Conservation (phyloP, 371 early-diverging fungal species). For the Rhizopus microsporus region DNA sequence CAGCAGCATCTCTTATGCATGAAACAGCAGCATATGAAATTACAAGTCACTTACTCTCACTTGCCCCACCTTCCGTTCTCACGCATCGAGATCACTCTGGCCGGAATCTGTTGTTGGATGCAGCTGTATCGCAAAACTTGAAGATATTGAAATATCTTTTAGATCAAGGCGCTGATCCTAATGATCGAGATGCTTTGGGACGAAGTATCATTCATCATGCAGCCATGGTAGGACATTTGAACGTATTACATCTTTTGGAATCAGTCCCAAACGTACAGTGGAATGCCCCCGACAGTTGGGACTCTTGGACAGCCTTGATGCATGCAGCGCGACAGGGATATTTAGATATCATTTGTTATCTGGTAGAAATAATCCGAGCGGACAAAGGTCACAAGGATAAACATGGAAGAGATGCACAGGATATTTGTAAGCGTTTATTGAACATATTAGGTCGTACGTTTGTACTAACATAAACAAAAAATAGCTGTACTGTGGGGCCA, state of each 20-base stretch:
- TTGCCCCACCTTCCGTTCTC: conserved; percentile 14
- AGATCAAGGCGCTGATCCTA: conserved; percentile 37
- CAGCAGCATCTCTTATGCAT: conserved; percentile 34
- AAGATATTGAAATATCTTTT: conserved; percentile 30
- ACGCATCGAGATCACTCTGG: conserved; percentile 50
- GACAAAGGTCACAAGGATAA: conserved; percentile 32
- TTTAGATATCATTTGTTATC: conserved; percentile 26
- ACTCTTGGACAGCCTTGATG: conserved; percentile 54
- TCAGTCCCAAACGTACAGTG: conserved; percentile 14
- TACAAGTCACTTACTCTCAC: conserved; percentile 25
- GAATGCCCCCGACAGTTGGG: conserved; percentile 50
- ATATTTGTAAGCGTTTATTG: conserved; percentile 35
- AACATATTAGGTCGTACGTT: background rate
- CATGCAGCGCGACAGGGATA: conserved; percentile 51
- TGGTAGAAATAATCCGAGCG: conserved; percentile 29
- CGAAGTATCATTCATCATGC: conserved; percentile 52
- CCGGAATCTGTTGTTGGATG: conserved; percentile 42
- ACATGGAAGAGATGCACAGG: conserved; percentile 41
- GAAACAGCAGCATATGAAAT: conserved; percentile 18
- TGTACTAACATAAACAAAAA: background rate
- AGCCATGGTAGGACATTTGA: conserved; percentile 48
- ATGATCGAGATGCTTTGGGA: conserved; percentile 44
- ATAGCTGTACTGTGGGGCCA: background rate
- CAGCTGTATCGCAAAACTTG: conserved; percentile 42
- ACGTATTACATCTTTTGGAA: conserved; percentile 28